phyloP scores from a whole-genome alignment of 2,329 filamentous ascomycete genomes.

The Dactylellina sp. region DNA sequence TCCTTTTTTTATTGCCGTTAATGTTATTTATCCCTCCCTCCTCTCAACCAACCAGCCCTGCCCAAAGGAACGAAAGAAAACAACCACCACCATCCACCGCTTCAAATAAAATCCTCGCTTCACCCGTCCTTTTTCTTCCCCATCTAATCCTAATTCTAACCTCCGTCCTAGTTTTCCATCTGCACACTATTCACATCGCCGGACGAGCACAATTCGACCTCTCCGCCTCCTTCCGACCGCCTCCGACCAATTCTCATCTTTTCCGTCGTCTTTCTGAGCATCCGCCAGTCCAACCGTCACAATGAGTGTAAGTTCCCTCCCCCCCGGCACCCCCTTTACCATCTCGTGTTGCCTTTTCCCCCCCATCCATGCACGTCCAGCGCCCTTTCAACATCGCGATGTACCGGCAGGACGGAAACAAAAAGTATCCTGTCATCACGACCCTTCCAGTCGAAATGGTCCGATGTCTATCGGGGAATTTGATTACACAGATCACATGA shows the following conservation, averaged over 20 bases:
- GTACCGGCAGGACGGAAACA: background rate
- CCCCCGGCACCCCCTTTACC: conserved; percentile 20
- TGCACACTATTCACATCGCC: background rate
- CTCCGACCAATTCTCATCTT: conserved; percentile 8
- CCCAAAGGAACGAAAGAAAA: too few relatives aligned
- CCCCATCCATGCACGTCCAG: background rate
- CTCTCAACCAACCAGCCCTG: background rate
- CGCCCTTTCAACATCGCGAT: conserved; percentile 10
- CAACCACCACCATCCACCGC: conserved; percentile 17
- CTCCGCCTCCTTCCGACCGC: conserved; percentile 27
- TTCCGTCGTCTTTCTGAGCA: background rate
- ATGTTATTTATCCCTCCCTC: conserved; percentile 19
- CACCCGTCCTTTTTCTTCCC: background rate
- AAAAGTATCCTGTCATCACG: conserved; percentile 1
- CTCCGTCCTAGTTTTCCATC: conserved; percentile 13
- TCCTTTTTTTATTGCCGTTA: conserved; percentile 10
- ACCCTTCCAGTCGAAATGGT: background rate
- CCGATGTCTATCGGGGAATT: conserved; percentile 23
- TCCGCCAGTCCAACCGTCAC: conserved; percentile 9
- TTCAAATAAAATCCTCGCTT: conserved; percentile 25
- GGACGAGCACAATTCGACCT: conserved; percentile 21
- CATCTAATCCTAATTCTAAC: background rate
- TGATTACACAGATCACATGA: too few relatives aligned
- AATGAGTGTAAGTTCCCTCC: conserved; percentile 45
- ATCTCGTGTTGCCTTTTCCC: conserved; percentile 33